Percentiles rank a stretch among this genome's conserved stretches.
Evolutionary conservation across 2,329 filamentous ascomycete genomes (phyloP).

Genomic region (Aspergillus costaricaensis): DNA sequence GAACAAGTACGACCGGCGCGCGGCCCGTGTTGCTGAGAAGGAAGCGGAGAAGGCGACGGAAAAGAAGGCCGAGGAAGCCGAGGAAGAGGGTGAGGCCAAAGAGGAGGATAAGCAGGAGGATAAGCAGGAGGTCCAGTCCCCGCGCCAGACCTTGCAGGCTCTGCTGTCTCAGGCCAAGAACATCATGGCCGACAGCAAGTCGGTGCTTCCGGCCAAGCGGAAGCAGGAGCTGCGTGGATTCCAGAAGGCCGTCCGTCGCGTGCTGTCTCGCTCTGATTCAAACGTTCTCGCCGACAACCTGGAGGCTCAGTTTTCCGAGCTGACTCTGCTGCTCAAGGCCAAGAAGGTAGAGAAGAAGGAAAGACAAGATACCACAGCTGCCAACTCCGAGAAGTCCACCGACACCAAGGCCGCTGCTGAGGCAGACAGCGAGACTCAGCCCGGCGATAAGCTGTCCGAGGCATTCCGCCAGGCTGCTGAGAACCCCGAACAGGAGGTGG

Average conservation of each 20-base stretch:
- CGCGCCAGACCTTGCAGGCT: constrained; percentile 53
- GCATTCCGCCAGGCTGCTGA: constrained; percentile 35
- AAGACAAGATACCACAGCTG: constrained; percentile 8
- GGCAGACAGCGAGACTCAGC: constrained; percentile 14
- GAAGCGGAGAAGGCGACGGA: constrained; percentile 21
- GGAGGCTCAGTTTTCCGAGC: constrained; percentile 56
- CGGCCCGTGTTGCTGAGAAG: constrained; percentile 33
- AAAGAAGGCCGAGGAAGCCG: constrained; percentile 28
- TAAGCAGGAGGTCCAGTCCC: constrained; percentile 44
- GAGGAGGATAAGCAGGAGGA: constrained; percentile 26
- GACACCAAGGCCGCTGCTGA: constrained; percentile 7
- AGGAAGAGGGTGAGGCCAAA: constrained; percentile 32
- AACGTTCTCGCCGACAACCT: constrained; percentile 51
- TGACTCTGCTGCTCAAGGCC: constrained; percentile 53
- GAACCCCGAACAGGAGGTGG: constrained; percentile 34
- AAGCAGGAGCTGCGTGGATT: constrained; percentile 78
- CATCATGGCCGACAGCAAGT: constrained; percentile 58
- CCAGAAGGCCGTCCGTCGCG: constrained; percentile 63
- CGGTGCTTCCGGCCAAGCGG: constrained; percentile 64
- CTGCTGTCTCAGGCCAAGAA: constrained; percentile 61
- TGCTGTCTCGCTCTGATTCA: constrained; percentile 58
- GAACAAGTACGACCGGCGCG: constrained; percentile 45
- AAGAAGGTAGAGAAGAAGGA: constrained; percentile 31
- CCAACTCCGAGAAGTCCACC: constrained; percentile 11
- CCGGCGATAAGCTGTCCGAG: constrained; percentile 34